Conservation (phyloP, 192 early-diverging fungal genomes). For the Phycomyces nitens region DNA sequence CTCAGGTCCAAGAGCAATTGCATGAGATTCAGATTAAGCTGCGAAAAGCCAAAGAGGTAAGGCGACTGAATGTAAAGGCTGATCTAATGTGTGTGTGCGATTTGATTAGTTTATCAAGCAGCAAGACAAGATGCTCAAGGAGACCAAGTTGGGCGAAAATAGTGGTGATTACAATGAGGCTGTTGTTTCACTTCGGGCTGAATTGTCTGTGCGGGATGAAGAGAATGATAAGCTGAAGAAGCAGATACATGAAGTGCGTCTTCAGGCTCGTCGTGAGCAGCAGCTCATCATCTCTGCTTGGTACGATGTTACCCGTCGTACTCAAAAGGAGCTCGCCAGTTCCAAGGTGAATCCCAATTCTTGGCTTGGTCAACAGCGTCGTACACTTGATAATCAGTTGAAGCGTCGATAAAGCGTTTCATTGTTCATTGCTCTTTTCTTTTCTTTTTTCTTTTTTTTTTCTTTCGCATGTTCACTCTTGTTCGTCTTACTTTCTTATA, state of each 20-base stretch:
- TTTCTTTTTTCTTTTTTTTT: background rate
- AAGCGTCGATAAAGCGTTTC: conserved; percentile 25
- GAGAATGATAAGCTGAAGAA: conserved; percentile 38
- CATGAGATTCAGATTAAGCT: conserved; percentile 12
- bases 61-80: too few relatives aligned
- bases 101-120: conserved; percentile 33
- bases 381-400: conserved; percentile 57
- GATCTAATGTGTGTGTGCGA: conserved; percentile 5
- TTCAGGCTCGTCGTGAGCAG: conserved; percentile 73
- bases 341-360: conserved; percentile 53
- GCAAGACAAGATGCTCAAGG: conserved; percentile 37
- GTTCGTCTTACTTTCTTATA: too few relatives aligned
- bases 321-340: conserved; percentile 52
- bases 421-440: background rate
- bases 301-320: conserved; percentile 53
- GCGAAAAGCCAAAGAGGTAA: conserved; percentile 29
- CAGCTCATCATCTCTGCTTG: conserved; percentile 81
- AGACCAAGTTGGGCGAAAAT: conserved; percentile 14
- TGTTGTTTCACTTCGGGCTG: conserved; percentile 50
- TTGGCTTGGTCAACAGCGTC: conserved; percentile 73
- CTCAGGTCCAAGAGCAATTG: conserved; percentile 34
- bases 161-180: conserved; percentile 53
- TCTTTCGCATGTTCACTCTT: background rate
- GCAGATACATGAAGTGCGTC: conserved; percentile 57
- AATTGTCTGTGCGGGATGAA: conserved; percentile 39